A percentile compares a stretch with the other conserved stretches of the same genome.
These are phyloP conservation scores for Solanum ossicruentum DNA, from an alignment of 257 asterid genomes.

Conservation along the genomic window DNA sequence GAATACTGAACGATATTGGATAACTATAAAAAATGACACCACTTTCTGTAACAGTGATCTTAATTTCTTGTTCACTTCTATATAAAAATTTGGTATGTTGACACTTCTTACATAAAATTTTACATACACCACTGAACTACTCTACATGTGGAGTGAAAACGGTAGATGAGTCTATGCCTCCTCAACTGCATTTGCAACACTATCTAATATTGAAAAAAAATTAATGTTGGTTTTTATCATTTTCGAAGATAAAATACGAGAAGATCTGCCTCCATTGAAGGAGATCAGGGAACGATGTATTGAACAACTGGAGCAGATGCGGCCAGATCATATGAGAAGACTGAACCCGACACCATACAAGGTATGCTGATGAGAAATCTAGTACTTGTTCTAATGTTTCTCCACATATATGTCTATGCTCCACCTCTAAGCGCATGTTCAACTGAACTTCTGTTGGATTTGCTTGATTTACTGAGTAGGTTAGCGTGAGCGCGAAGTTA, in stretches of 20 bases:
- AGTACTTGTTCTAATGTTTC: background rate
- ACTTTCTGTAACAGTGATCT: background rate
- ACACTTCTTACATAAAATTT: background rate
- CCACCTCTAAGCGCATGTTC: background rate
- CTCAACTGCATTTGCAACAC: background rate
- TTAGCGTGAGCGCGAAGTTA: constrained; percentile 81
- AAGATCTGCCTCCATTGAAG: constrained; percentile 49
- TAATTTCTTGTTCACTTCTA: background rate
- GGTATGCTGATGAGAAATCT: constrained; percentile 22
- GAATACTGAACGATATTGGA: background rate
- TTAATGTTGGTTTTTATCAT: background rate
- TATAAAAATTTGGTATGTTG: background rate
- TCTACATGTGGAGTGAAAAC: background rate
- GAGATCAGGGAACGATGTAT: constrained; percentile 62
- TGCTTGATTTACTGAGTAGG: constrained; percentile 34
- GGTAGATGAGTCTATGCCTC: background rate
- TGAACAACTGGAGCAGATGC: constrained; percentile 68
- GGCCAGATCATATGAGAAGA: constrained; percentile 96
- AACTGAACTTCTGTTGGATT: background rate
- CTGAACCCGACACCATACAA: constrained; percentile 98
- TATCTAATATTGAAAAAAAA: background rate
- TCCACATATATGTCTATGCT: background rate
- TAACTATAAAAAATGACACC: background rate
- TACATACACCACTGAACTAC: background rate
- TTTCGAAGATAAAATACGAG: constrained; percentile 47